These are phyloP conservation scores for Mycena polygramma DNA, from an alignment of 768 basidiomycete genomes.

Conservation along the genomic window DNA sequence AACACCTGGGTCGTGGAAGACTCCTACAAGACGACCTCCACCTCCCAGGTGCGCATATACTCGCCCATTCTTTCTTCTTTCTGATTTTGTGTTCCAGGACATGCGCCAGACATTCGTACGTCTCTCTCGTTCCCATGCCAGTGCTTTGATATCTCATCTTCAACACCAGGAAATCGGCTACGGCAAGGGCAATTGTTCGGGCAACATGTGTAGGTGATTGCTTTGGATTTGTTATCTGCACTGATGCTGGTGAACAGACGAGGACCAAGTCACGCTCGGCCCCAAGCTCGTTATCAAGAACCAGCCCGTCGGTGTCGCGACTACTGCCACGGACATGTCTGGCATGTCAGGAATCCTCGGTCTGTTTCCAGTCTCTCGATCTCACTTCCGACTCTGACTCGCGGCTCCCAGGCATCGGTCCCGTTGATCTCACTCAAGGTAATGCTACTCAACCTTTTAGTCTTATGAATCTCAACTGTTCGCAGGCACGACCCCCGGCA, in stretches of 20 bases:
- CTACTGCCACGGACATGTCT: too few relatives aligned
- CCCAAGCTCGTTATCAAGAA: conserved; percentile 51
- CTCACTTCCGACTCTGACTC: too few relatives aligned
- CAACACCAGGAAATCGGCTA: conserved; percentile 57
- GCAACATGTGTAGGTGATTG: too few relatives aligned
- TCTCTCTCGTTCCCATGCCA: too few relatives aligned
- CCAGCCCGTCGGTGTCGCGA: conserved; percentile 67
- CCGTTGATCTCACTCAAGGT: conserved; percentile 57
- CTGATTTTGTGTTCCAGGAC: conserved; percentile 17
- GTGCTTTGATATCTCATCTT: not conserved
- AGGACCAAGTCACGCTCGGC: conserved; percentile 36
- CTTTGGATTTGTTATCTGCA: too few relatives aligned
- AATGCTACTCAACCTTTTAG: conserved; percentile 29
- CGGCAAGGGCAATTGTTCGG: conserved; percentile 59
- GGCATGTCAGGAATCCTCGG: too few relatives aligned
- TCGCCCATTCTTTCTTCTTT: not conserved
- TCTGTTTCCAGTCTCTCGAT: too few relatives aligned
- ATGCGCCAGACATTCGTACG: conserved; percentile 33
- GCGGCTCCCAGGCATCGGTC: conserved; percentile 55
- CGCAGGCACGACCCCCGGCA: conserved; percentile 28
- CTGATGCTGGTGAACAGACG: too few relatives aligned
- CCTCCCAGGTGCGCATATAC: conserved; percentile 43
- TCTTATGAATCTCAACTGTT: not conserved
- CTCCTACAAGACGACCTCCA: conserved; percentile 51
- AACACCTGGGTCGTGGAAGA: conserved; percentile 64